Base-by-base conservation (phyloP, 805 yeast genomes). In the Yarrowia bubula region DNA sequence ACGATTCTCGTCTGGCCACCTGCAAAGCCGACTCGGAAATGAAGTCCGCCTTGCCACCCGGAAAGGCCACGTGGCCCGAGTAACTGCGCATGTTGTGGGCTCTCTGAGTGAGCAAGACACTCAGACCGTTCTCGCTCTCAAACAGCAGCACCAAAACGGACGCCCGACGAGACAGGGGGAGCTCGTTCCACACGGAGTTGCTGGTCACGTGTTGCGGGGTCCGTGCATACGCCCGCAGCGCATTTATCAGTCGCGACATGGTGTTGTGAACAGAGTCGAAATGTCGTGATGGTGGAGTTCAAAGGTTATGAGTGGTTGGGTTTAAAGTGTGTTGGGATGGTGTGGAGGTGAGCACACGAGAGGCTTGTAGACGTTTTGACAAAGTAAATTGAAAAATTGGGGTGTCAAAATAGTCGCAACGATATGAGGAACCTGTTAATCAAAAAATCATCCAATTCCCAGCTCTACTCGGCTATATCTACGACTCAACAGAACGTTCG, bases 11-110 rank as follows among this genome's bases (percentile, higher is more conserved):
- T 66, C 96, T 79, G 0, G 97, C 88, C 43, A 88, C 87, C 48
- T 83, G 81, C 81, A 88, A 86, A 66, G 89, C 90, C 70, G 90
- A 91, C 17, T 82, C 78, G 0, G 81, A 84, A 7, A 38, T 70
- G 46, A 69, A 72, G 74, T 92, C 98, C 4, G 96, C 92, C 72
- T 88, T 90, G 8, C 98, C 98, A 2, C 98, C 98, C 4, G 98
- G 98, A 8, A 92, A 79, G 1, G 97, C 90, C 6, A 89, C 89
- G 74, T 92, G 97, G 5, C 98, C 97, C 0, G 95, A 88, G 76
- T 92, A 92, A 63, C 84, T 84, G 57, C 85, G 79, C 70, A 93
- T 78, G 41, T 81, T 79, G 55, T 88, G 79, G 2, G 96, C 86
- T 67, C 98, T 76, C 70, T 88, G 86, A 0, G 98, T 92, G 60